Percentiles rank a stretch among this genome's conserved stretches.
Conservation (phyloP, 164 flowering plant species). For the Umbilicus rupestris region DNA sequence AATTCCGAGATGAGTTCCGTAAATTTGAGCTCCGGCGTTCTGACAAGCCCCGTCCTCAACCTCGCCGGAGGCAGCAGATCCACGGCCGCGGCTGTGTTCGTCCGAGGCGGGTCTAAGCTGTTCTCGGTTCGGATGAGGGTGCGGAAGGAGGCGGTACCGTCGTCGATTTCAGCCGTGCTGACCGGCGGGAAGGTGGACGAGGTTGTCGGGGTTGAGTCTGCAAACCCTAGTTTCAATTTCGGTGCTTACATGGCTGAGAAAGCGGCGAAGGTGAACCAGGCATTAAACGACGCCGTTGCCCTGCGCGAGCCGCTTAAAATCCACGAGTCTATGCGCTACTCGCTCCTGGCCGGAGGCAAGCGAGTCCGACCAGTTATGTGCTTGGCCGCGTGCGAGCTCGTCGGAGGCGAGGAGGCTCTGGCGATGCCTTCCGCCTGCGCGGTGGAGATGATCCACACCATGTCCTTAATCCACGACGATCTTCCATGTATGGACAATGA, state of each 20-base stretch:
- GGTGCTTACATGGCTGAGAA: conserved; percentile 29
- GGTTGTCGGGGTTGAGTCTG: background rate
- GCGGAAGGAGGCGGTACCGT: background rate
- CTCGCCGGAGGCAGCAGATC: too few species aligned
- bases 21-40: background rate
- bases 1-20: background rate
- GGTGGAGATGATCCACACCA: conserved; percentile 52
- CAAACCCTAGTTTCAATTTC: conserved; percentile 20
- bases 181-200: background rate
- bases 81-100: background rate
- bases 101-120: background rate
- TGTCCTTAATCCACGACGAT: conserved; percentile 57
- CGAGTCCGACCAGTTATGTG: conserved; percentile 43
- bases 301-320: conserved; percentile 29
- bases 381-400: conserved; percentile 43
- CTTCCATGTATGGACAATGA: conserved; percentile 21
- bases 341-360: conserved; percentile 48
- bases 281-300: conserved; percentile 39
- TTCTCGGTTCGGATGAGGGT: background rate
- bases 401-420: conserved; percentile 35
- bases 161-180: background rate
- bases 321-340: conserved; percentile 40
- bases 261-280: conserved; percentile 29
- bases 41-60: background rate
- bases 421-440: conserved; percentile 51